A percentile compares a stretch with the other conserved stretches of the same genome.
Conservation (phyloP, 768 basidiomycete species). For the Scleroderma bovista region DNA sequence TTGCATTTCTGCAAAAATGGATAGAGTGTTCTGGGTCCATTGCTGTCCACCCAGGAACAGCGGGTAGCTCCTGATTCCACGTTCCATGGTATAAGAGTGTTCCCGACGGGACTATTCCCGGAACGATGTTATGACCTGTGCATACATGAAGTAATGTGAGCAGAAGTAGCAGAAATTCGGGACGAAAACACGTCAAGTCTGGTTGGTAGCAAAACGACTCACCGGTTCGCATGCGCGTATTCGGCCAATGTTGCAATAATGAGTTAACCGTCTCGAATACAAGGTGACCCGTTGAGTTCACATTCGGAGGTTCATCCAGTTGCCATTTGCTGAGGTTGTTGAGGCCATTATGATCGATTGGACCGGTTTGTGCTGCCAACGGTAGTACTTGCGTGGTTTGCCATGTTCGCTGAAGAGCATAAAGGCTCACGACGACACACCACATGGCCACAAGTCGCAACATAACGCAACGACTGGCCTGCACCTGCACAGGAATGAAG, state of each 20-base stretch:
- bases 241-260: conserved; percentile 35
- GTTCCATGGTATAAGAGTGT: conserved; percentile 34
- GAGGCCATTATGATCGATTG: too few relatives aligned
- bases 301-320: conserved; percentile 16
- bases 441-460: too few relatives aligned
- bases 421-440: too few relatives aligned
- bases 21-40: conserved; percentile 34
- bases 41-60: conserved; percentile 28
- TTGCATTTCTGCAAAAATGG: conserved; percentile 28
- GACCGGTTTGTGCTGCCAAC: too few relatives aligned
- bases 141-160: not conserved
- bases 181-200: too few relatives aligned
- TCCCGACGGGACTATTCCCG: conserved; percentile 30
- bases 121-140: conserved; percentile 27
- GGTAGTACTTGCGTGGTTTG: too few relatives aligned
- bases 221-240: conserved; percentile 31
- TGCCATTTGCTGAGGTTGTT: conserved; percentile 18
- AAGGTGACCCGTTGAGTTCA: conserved; percentile 27
- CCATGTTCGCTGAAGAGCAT: too few relatives aligned
- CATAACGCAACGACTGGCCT: too few relatives aligned
- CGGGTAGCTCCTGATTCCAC: conserved; percentile 15
- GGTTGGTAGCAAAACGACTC: too few relatives aligned
- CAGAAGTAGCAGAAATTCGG: conserved; percentile 21
- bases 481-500: too few relatives aligned
- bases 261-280: conserved; percentile 31